Percentiles rank a stretch among this genome's conserved stretches.
Conservation (phyloP, 208 protist species). For the Wallacemonas sp. region DNA sequence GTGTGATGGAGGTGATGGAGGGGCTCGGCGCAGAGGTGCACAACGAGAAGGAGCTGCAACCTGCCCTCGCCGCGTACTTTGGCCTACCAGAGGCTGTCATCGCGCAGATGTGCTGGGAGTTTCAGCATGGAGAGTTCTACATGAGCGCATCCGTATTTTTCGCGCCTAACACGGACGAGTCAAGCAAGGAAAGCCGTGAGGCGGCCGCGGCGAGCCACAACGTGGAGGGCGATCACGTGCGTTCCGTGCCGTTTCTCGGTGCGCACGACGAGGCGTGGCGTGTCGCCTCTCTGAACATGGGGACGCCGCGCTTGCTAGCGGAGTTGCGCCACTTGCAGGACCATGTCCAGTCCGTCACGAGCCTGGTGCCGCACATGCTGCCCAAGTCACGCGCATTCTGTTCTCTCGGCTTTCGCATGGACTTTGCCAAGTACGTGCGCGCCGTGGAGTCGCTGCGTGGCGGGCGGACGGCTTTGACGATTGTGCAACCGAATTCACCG, state of each 20-base stretch:
- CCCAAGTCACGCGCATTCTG: constrained; percentile 28
- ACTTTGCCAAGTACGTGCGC: constrained; percentile 56
- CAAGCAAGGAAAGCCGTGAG: background rate
- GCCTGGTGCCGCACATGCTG: constrained; percentile 10
- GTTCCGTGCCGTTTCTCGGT: constrained; percentile 10
- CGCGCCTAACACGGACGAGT: constrained; percentile 18
- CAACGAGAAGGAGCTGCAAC: constrained; percentile 21
- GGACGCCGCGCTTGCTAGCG: constrained; percentile 33
- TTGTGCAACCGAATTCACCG: constrained; percentile 25
- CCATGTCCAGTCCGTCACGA: constrained; percentile 9
- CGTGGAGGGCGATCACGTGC: background rate
- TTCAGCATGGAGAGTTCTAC: constrained; percentile 33
- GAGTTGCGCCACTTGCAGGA: constrained; percentile 23
- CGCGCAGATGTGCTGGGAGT: constrained; percentile 59
- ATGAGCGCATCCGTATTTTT: constrained; percentile 35
- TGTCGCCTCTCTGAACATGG: constrained; percentile 41
- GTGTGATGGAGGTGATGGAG: constrained; percentile 30
- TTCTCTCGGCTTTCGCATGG: constrained; percentile 32
- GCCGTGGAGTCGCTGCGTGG: constrained; percentile 45
- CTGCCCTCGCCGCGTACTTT: constrained; percentile 56
- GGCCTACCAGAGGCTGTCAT: constrained; percentile 28
- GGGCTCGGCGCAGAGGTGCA: constrained; percentile 13
- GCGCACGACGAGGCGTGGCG: constrained; percentile 60
- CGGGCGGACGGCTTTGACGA: constrained; percentile 54
- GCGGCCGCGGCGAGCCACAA: constrained; percentile 9